These are phyloP conservation scores for Chrysanthemum makinoi DNA, from an alignment of 129 eudicot species.

Conservation along the genomic window DNA sequence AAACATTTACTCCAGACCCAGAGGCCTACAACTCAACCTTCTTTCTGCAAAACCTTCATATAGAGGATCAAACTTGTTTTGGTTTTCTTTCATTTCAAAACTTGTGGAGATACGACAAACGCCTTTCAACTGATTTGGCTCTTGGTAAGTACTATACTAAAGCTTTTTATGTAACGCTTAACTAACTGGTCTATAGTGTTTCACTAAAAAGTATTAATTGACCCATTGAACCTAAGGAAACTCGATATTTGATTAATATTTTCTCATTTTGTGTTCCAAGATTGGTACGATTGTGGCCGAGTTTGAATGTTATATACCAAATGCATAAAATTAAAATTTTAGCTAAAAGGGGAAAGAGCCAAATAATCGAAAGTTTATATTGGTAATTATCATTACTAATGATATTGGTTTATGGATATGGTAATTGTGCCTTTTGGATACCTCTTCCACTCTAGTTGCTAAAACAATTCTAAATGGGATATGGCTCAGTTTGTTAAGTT, in stretches of 20 bases:
- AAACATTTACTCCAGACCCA: constrained; percentile 63
- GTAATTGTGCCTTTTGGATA: too few species aligned
- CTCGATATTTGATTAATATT: background rate
- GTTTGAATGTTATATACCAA: too few species aligned
- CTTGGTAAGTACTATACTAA: constrained; percentile 59
- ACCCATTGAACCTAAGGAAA: too few species aligned
- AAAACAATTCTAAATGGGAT: too few species aligned
- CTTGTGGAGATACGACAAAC: constrained; percentile 94
- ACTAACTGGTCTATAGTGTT: background rate
- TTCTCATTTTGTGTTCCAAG: constrained; percentile 32
- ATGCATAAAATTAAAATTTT: too few species aligned
- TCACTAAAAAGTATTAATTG: too few species aligned
- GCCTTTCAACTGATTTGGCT: constrained; percentile 47
- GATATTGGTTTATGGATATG: too few species aligned
- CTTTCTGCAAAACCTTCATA: constrained; percentile 63
- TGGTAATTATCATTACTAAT: too few species aligned
- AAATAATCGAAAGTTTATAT: too few species aligned
- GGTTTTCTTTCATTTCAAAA: constrained; percentile 69
- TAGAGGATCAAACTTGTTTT: constrained; percentile 83
- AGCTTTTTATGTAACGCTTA: background rate
- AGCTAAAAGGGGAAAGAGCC: too few species aligned
- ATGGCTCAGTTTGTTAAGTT: too few species aligned
- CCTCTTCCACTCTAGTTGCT: too few species aligned
- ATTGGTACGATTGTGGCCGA: constrained; percentile 89
- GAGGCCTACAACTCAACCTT: constrained; percentile 47